Base-by-base conservation (phyloP, 768 basidiomycete genomes). In the Tylopilus felleus region DNA sequence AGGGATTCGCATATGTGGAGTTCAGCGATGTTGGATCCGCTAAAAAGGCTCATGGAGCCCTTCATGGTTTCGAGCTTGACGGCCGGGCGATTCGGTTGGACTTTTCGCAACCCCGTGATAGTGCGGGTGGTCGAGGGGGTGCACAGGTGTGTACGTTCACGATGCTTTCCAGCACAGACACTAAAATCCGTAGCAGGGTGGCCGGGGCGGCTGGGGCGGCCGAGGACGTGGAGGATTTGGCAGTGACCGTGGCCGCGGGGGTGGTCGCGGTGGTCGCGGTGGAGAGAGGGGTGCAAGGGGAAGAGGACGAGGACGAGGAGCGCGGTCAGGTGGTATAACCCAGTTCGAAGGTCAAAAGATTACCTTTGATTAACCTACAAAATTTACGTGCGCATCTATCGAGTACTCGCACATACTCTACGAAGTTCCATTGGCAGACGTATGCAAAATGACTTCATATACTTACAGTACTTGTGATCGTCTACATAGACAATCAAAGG, bases 1-100 rank as follows among this genome's bases (percentile, higher is more conserved):
- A 98, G 73, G 97, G 97, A 64, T 98, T 96, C 72, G 97, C 86
- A 21, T 98, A 98, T 73, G 90, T 99, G 66, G 93, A 98, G 72
- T 97, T 95, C 72, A 82, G 86, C 60, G 85, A 87, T 61, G 65
- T 92, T 36, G 89, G 85, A 25, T 74, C 80, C 50, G 90, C 97
- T 12, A 86, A 85, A 74, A 86, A 85, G 67, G 96, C 96, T 3
- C 82, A 84, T 56, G 83, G 80, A 62, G 82, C 80, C 5, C 77
- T 82, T 25, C 78, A 80, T 38, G 90, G 91, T 29, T 71, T 76
- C 53, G 90, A 94, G 55, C 78, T 97, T 47, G 89, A 85, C 29
- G 96, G 96, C 6, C 83, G 97, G 48, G 62, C 73, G 27, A 76
- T 96, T 57, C 81, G 96, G 49, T 71, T 98, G 42, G 95, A 98